Conservation (phyloP, 139 green algal genomes). For the Astrephomene gubernaculifera region DNA sequence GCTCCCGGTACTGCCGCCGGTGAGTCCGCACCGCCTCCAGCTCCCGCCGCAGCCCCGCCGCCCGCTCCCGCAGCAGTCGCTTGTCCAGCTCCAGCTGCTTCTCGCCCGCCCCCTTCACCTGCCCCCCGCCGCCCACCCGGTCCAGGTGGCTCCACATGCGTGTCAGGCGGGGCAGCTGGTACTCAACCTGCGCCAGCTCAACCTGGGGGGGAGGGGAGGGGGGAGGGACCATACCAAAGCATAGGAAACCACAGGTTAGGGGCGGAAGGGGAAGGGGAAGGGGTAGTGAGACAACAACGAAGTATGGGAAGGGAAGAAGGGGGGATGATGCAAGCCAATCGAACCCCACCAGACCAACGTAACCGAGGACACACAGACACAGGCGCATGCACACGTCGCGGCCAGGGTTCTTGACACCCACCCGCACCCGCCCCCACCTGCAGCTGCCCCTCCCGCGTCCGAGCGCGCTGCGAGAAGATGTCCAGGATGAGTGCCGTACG, state of each 20-base stretch:
- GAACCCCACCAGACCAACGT: neutral
- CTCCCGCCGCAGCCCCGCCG: slow-evolving; percentile 64
- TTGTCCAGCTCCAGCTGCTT: slow-evolving; percentile 99
- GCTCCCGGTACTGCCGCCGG: slow-evolving; percentile 74
- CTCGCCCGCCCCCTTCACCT: slow-evolving; percentile 89
- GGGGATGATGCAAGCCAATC: neutral
- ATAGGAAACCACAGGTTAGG: no score
- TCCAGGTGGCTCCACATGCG: slow-evolving; percentile 99
- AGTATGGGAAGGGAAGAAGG: neutral
- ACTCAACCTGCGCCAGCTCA: slow-evolving; percentile 92
- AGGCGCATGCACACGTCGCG: no score
- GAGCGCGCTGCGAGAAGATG: slow-evolving; percentile 96
- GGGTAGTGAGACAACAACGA: no score
- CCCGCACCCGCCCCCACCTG: slow-evolving; percentile 69
- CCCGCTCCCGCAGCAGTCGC: slow-evolving; percentile 81
- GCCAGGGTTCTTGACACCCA: no score
- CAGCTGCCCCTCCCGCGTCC: slow-evolving; percentile 93
- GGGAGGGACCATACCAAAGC: no score
- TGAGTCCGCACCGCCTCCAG: slow-evolving; percentile 74
- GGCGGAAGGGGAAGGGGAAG: neutral
- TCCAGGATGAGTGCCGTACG: slow-evolving; percentile 97
- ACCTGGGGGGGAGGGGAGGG: slow-evolving; percentile 75
- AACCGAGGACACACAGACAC: neutral
- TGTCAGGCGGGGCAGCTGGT: slow-evolving; percentile 96
- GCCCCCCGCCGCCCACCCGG: slow-evolving; percentile 85